phyloP scores from a whole-genome alignment of 495 filamentous ascomycete species.

The Lasiosphaeria hispida region DNA sequence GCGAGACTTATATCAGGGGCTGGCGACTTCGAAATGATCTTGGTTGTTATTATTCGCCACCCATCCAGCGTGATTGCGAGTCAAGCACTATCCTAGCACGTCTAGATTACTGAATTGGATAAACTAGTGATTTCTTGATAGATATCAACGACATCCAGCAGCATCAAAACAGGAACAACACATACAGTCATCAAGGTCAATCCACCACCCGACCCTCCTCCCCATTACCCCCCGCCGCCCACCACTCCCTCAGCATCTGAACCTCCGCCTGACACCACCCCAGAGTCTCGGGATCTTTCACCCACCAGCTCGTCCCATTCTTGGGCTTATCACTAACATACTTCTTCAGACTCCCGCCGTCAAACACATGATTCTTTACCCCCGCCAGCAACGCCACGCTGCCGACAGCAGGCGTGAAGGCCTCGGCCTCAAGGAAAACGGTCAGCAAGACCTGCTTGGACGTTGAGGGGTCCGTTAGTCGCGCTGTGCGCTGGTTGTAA shows the following conservation, averaged over 20 bases:
- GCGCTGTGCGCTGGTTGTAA: constrained; percentile 39
- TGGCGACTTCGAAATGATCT: too few species aligned
- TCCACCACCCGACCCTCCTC: too few species aligned
- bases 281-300: constrained; percentile 34
- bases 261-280: constrained; percentile 43
- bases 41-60: too few species aligned
- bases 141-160: too few species aligned
- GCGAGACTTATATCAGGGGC: too few species aligned
- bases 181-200: too few species aligned
- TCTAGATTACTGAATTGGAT: too few species aligned
- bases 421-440: constrained; percentile 44
- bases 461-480: constrained; percentile 42
- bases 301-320: constrained; percentile 42
- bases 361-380: constrained; percentile 48
- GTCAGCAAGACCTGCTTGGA: constrained; percentile 43
- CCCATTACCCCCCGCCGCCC: constrained; percentile 20
- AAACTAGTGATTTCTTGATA: too few species aligned
- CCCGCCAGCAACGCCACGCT: constrained; percentile 44
- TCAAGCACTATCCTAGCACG: too few species aligned
- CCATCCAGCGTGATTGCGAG: too few species aligned
- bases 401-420: constrained; percentile 38
- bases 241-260: constrained; percentile 38
- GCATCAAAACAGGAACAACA: too few species aligned
- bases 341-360: constrained; percentile 48
- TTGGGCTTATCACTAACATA: constrained; percentile 39